Conservation (phyloP, 2,329 filamentous ascomycete genomes). For the Phialocephala subalpina region DNA sequence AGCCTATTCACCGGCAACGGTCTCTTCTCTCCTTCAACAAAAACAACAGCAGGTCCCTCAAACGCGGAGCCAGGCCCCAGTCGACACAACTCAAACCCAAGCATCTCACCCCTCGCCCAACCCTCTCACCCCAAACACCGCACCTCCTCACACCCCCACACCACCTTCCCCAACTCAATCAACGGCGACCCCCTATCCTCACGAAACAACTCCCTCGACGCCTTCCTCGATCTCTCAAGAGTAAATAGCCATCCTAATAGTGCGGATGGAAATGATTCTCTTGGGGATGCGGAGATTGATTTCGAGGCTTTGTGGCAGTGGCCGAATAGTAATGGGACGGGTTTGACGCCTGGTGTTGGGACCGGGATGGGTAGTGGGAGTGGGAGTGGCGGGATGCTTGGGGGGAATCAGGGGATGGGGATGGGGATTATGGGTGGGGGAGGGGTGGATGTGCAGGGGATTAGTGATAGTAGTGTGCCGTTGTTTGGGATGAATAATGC, state of each 20-base stretch:
- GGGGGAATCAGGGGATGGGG: conserved; percentile 4
- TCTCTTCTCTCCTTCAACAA: background rate
- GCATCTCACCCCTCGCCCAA: background rate
- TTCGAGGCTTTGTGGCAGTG: conserved; percentile 37
- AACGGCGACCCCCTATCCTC: background rate
- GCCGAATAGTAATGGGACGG: conserved; percentile 9
- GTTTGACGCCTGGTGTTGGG: conserved; percentile 12
- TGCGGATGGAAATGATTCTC: conserved; percentile 27
- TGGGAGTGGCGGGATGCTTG: background rate
- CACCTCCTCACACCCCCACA: background rate
- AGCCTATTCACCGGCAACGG: conserved; percentile 17
- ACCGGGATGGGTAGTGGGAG: conserved; percentile 4
- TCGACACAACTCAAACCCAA: conserved; percentile 14
- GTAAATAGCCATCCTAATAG: conserved; percentile 21
- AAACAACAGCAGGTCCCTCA: background rate
- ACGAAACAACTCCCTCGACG: conserved; percentile 22
- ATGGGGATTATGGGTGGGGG: background rate
- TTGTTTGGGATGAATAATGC: conserved; percentile 27
- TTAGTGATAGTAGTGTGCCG: conserved; percentile 30
- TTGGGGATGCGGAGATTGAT: conserved; percentile 36
- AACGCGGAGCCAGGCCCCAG: background rate
- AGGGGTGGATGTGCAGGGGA: conserved; percentile 21
- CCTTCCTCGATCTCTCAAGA: conserved; percentile 29
- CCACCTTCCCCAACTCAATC: background rate
- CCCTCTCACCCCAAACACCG: background rate